These are phyloP conservation scores for Nicotiana otophora DNA, from an alignment of 257 asterid genomes.

Conservation along the genomic window DNA sequence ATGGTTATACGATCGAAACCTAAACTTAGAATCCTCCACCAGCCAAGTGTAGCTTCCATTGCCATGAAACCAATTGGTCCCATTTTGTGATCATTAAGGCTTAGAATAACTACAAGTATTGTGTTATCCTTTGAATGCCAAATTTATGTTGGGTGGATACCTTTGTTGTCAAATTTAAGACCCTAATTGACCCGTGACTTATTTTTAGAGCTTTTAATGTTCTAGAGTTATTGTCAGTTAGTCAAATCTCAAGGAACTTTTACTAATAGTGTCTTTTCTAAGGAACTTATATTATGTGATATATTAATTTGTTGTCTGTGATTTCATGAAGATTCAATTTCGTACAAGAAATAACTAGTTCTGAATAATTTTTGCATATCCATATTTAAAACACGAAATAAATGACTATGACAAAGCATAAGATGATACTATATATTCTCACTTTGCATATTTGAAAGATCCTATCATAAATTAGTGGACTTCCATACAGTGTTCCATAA, in stretches of 20 bases:
- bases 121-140: conserved; percentile 20
- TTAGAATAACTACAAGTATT: conserved; percentile 30
- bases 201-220: not conserved
- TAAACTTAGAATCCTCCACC: conserved; percentile 23
- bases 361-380: not conserved
- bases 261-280: not conserved
- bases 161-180: conserved; percentile 26
- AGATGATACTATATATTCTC: not conserved
- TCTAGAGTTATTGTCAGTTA: not conserved
- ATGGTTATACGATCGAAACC: not conserved
- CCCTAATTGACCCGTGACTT: not conserved
- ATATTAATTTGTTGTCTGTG: not conserved
- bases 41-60: conserved; percentile 41
- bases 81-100: conserved; percentile 42
- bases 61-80: conserved; percentile 36
- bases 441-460: not conserved
- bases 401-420: not conserved
- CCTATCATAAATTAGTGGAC: not conserved
- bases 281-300: not conserved
- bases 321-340: not conserved
- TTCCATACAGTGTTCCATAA: conserved; percentile 17
- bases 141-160: conserved; percentile 29
- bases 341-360: too few species aligned
- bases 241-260: not conserved
- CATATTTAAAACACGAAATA: not conserved